These are phyloP conservation scores for Acanthamoeba lenticulata DNA, from an alignment of 208 protist genomes.

Conservation along the genomic window DNA sequence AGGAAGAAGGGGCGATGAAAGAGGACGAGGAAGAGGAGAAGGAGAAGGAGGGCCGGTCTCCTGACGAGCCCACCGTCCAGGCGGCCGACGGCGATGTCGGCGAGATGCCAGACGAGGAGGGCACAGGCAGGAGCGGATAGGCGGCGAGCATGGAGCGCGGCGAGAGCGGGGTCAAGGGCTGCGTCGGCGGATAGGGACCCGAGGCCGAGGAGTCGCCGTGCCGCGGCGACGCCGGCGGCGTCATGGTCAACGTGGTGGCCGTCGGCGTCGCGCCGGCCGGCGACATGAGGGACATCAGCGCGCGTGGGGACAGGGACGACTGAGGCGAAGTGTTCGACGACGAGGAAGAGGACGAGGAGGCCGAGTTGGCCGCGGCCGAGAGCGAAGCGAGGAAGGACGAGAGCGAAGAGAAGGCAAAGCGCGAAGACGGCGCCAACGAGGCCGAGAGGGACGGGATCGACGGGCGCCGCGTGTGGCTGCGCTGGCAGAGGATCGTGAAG, in stretches of 20 bases:
- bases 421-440: not conserved
- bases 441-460: not conserved
- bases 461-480: not conserved
- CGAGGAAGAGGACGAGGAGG: not conserved
- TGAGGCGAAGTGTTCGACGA: not conserved
- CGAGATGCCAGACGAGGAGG: no score
- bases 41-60: no score
- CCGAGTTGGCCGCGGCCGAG: not conserved
- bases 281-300: no score
- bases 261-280: no score
- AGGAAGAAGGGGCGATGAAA: not conserved
- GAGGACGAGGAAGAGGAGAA: not conserved
- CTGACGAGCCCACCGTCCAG: no score
- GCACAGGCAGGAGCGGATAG: not conserved
- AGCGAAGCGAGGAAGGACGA: slow-evolving; percentile 10
- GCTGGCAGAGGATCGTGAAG: not conserved
- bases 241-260: no score
- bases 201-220: no score
- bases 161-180: not conserved
- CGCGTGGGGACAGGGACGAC: no score
- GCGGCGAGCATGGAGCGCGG: not conserved
- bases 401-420: not conserved
- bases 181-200: not conserved
- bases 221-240: not conserved
- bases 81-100: no score